Evolutionary conservation across 2,329 filamentous ascomycete genomes (phyloP), one percentile per base, ranked within the genome.

Genomic region (Trichophyton benhamiae): DNA sequence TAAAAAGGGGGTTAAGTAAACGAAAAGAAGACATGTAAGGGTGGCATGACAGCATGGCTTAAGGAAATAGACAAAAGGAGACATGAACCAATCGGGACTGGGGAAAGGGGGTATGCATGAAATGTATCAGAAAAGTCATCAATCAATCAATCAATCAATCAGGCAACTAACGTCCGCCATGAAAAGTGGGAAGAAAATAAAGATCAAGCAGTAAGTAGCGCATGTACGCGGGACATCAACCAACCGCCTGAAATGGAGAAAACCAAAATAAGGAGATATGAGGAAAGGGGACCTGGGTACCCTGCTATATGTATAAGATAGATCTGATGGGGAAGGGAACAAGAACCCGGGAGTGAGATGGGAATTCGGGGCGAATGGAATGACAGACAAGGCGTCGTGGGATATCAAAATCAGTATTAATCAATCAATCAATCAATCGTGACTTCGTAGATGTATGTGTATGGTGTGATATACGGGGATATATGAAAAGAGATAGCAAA

Each of bases 101-200:
- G 13, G 25, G 27, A n/a, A 53, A 53, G 15, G 27, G 49, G 49
- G 49, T 53, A 53, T 53, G 49, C 46, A 22, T 22, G 11, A 22
- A 33, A 53, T 13, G 27, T 33, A 53, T 30, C 22, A 30, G 30
- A 53, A 53, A 53, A 30, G 49, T 33, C 49, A 30, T 53, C 49
- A 53, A 22, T 53, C 49, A 53, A 53, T 53, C 49, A 53, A 53
- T 53, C 41, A 44, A 22, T 53, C 49, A 53, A 53, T 53, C 41
- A 17, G 33, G 33, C 9, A 48, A 48, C 11, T 25, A 53, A 22
- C 46, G 46, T 53, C 49, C 25, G n/a, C 49, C 49, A 15, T 53
- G 9, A 15, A 15, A 13, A 11, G 11, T n/a, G 33, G 15, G 22
- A 17, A 53, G 22, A 27, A 49, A 15, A 52, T n/a, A 15, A 17